These are phyloP conservation scores for Candida krabiensis DNA, from an alignment of 805 yeast genomes.

Conservation along the genomic window DNA sequence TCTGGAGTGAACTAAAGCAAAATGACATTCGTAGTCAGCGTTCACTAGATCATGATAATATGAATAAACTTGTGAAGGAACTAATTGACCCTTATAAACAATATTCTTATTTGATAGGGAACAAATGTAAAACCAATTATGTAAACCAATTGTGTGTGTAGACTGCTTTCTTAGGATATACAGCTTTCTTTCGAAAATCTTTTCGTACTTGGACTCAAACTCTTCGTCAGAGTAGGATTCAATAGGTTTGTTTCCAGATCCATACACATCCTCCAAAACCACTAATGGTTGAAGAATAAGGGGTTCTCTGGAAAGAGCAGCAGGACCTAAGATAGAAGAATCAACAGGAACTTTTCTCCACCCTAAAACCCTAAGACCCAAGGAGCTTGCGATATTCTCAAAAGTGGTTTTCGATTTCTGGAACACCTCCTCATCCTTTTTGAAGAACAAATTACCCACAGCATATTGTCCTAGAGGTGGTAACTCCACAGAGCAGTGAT, in stretches of 20 bases:
- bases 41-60: conserved; percentile 91
- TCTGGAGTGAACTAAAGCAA: conserved; percentile 95
- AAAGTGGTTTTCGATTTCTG: conserved; percentile 72
- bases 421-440: conserved; percentile 74
- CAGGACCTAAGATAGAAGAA: conserved; percentile 92
- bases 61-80: conserved; percentile 93
- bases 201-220: conserved; percentile 55
- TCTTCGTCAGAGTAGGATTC: conserved; percentile 46
- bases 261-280: conserved; percentile 56
- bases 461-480: conserved; percentile 90
- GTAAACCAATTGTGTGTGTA: conserved; percentile 86
- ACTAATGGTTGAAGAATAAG: conserved; percentile 90
- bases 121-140: conserved; percentile 97
- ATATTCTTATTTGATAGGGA: conserved; percentile 86
- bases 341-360: conserved; percentile 97
- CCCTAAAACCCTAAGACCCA: conserved; percentile 82
- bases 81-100: conserved; percentile 96
- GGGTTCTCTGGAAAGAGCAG: conserved; percentile 92
- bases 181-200: conserved; percentile 76
- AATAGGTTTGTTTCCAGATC: conserved; percentile 35
- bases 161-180: conserved; percentile 87
- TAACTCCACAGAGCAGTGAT: conserved; percentile 61
- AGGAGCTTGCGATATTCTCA: conserved; percentile 72
- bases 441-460: conserved; percentile 91
- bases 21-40: conserved; percentile 91